Evolutionary conservation across 2,329 filamentous ascomycete genomes (phyloP), one percentile per base, ranked within the genome.

Genomic region (Bipolaris zeicola): DNA sequence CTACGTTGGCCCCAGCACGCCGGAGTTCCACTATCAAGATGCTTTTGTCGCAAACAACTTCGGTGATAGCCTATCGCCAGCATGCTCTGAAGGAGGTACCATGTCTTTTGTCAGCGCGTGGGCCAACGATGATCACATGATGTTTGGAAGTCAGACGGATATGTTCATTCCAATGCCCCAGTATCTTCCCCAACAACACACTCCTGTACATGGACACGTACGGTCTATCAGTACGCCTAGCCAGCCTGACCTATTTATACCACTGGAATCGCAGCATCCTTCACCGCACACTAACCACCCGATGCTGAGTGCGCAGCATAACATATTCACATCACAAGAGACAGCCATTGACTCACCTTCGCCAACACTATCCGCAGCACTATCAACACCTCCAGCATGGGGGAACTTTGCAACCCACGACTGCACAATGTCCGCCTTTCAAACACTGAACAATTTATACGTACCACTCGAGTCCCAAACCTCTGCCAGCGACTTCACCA

Each of bases 381-480:
- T 72, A n/a, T 67, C 71, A 3, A 70, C 66, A 8, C 70, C 70
- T 8, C 67, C 68, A 14, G 45, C 55, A 16, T 65, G 67, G 13
- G 57, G 64, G 18, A 64, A 63, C 7, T n/a, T 62, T 6, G 62
- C 60, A 13, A 69, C 51, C 53, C 73, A 76, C 51, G 71, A 74
- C 57, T 76, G 73, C 62, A 76, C 72, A 5, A 64, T 71, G 22
- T 72, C 73, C 45, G 72, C 73, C 20, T 76, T 76, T 49, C 66
- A 70, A 46, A 73, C 71, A 3, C 55, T 76, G 16, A 73, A 70
- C 56, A 74, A 67, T 47, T 60, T 76, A 5, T 73, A 73, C 57
- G 63, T 69, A 20, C 71, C 71, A 13, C 68, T 68, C 4, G 58
- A 68, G 20, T 62, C 63, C 44, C 69, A 70, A 53, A 62, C 66